Conservation (phyloP, 1,139 yeast genomes). For the Suhomyces atakaporum region DNA sequence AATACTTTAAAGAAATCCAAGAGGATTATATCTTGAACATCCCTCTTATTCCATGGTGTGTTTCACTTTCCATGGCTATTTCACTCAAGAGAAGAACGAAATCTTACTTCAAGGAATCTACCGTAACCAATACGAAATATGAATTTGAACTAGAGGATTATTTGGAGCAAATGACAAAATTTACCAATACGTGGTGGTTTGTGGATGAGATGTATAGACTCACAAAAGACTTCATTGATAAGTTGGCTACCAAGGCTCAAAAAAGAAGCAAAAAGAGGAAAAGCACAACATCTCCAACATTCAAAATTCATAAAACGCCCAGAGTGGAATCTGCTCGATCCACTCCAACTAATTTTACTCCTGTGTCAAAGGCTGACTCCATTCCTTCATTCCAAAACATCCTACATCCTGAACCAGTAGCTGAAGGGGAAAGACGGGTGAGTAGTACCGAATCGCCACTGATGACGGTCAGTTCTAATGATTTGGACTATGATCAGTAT, state of each 20-base stretch:
- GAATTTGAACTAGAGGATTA: conserved; percentile 22
- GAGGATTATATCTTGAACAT: conserved; percentile 25
- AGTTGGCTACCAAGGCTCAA: conserved; percentile 18
- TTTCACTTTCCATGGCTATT: conserved; percentile 25
- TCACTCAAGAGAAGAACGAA: conserved; percentile 20
- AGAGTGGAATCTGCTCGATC: too few relatives aligned
- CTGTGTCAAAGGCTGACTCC: conserved; percentile 9
- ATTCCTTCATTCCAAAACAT: conserved; percentile 18
- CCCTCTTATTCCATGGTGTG: conserved; percentile 34
- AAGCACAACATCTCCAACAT: not conserved
- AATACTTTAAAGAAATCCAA: conserved; percentile 24
- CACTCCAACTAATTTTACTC: too few relatives aligned
- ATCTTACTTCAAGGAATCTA: conserved; percentile 8
- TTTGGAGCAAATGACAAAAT: conserved; percentile 24
- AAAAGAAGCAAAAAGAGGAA: conserved; percentile 8
- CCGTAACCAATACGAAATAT: too few relatives aligned
- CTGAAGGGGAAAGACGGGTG: too few relatives aligned
- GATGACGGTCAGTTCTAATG: conserved; percentile 8
- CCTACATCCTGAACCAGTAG: conserved; percentile 10
- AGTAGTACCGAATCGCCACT: conserved; percentile 1
- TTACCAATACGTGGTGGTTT: conserved; percentile 30
- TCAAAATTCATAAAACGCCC: not conserved
- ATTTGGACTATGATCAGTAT: conserved; percentile 24
- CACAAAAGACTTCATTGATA: conserved; percentile 25
- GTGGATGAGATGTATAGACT: conserved; percentile 32